These are phyloP conservation scores for Backusella tarrabulga DNA, from an alignment of 192 early-diverging fungal genomes.

Conservation along the genomic window DNA sequence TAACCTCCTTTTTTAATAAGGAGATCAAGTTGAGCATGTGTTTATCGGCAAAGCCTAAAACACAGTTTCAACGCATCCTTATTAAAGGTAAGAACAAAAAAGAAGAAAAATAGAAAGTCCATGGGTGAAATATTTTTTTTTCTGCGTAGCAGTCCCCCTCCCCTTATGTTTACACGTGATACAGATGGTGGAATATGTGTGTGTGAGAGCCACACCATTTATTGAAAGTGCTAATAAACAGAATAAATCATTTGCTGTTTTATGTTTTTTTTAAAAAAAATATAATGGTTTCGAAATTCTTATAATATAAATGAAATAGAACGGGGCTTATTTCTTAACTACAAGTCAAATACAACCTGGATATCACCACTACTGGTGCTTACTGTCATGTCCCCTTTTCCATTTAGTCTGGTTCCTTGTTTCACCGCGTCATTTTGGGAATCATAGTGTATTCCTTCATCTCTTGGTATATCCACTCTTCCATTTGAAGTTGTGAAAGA, in stretches of 20 bases:
- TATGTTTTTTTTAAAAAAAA: background rate
- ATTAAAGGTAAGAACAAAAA: background rate
- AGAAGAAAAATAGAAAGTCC: background rate
- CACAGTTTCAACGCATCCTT: background rate
- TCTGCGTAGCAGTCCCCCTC: background rate
- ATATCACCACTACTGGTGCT: background rate
- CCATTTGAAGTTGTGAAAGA: background rate
- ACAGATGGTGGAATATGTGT: no score
- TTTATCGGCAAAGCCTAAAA: background rate
- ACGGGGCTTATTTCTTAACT: background rate
- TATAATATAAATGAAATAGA: background rate
- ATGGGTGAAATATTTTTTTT: background rate
- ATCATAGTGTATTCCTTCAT: background rate
- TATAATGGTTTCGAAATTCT: background rate
- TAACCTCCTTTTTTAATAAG: background rate
- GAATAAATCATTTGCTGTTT: no score
- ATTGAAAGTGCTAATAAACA: no score
- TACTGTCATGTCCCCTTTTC: constrained; percentile 4
- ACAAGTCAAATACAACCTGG: background rate
- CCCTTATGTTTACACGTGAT: background rate
- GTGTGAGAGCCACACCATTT: no score
- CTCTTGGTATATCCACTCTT: background rate
- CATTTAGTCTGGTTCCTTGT: background rate
- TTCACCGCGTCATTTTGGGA: background rate
- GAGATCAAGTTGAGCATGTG: background rate